These are phyloP conservation scores for Echinochloa phyllopogon DNA, from an alignment of 176 grass and related monocot species.

Conservation along the genomic window DNA sequence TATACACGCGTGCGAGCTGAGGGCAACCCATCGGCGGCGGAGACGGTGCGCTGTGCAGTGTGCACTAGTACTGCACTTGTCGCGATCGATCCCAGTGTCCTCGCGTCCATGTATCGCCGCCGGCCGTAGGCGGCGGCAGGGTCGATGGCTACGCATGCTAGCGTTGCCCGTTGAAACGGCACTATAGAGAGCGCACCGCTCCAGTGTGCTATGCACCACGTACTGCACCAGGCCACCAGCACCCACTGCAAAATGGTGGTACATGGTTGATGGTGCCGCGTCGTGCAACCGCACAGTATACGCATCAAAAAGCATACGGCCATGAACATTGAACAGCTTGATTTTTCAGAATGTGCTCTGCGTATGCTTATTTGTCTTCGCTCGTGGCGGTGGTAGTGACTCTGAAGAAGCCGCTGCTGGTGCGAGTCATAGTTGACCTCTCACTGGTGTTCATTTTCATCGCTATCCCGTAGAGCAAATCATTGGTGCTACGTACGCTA, in stretches of 20 bases:
- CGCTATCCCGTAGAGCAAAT: constrained; percentile 3
- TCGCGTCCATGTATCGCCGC: not conserved
- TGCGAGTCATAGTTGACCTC: constrained; percentile 46
- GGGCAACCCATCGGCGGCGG: constrained; percentile 16
- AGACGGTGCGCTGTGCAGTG: constrained; percentile 4
- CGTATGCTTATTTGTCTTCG: not conserved
- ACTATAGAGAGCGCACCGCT: not conserved
- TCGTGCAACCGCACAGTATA: not conserved
- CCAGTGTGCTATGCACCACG: not conserved
- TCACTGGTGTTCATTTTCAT: constrained; percentile 26
- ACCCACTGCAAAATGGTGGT: not conserved
- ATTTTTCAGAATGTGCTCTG: not conserved
- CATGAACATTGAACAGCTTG: constrained; percentile 3
- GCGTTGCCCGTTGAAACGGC: not conserved
- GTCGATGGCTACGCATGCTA: not conserved
- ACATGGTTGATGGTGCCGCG: not conserved
- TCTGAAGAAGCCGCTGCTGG: not conserved
- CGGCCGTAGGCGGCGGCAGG: not conserved
- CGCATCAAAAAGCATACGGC: not conserved
- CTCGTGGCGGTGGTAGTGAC: not conserved
- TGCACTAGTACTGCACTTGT: not conserved
- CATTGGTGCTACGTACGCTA: constrained; percentile 37
- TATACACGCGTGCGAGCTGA: not conserved
- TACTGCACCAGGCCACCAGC: not conserved
- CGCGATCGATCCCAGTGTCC: not conserved